A percentile compares a stretch with the other conserved stretches of the same genome.
These are phyloP conservation scores for Nicotiana undulata DNA, from an alignment of 257 asterid species.

Conservation along the genomic window DNA sequence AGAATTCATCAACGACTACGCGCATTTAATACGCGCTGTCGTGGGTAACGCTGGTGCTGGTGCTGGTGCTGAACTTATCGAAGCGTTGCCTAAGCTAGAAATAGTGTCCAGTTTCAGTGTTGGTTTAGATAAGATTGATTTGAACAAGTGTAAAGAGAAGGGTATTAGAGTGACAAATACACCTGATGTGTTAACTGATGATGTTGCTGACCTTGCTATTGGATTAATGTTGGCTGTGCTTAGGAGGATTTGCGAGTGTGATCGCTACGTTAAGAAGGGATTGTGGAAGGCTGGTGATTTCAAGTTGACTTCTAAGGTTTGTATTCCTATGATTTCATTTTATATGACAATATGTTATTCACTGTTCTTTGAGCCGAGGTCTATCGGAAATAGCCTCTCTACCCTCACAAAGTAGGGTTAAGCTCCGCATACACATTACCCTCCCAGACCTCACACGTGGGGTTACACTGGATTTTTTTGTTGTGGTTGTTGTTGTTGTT, in stretches of 20 bases:
- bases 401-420: no score
- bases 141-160: slow-evolving; percentile 55
- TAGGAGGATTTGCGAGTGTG: slow-evolving; percentile 55
- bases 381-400: no score
- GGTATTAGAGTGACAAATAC: slow-evolving; percentile 80
- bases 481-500: no score
- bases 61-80: slow-evolving; percentile 45
- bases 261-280: slow-evolving; percentile 54
- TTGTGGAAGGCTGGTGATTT: slow-evolving; percentile 55
- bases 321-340: background rate
- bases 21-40: slow-evolving; percentile 51
- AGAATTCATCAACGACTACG: slow-evolving; percentile 38
- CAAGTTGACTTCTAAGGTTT: slow-evolving; percentile 53
- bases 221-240: slow-evolving; percentile 57
- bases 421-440: no score
- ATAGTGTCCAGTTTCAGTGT: slow-evolving; percentile 62
- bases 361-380: no score
- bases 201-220: slow-evolving; percentile 83
- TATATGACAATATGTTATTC: background rate
- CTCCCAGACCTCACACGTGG: no score
- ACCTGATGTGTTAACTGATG: slow-evolving; percentile 80
- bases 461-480: no score
- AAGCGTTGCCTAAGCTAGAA: slow-evolving; percentile 59
- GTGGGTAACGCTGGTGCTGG: slow-evolving; percentile 45
- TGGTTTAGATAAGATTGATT: slow-evolving; percentile 71